phyloP scores from a whole-genome alignment of 2,329 filamentous ascomycete species.

The Gliomastix tumulicola region DNA sequence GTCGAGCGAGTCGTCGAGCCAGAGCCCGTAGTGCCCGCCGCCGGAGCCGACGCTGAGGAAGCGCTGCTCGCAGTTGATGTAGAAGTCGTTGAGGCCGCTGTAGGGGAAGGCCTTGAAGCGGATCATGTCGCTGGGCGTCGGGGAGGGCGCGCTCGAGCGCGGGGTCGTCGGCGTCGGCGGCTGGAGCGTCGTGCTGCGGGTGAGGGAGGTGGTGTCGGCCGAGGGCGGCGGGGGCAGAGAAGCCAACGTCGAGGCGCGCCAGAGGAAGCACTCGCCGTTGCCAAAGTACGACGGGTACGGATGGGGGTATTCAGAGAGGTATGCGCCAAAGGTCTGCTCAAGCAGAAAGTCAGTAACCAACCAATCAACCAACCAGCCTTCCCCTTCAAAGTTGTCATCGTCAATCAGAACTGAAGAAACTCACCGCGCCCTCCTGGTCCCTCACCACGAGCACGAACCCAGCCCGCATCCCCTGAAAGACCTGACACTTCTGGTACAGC shows the following conservation, averaged over 20 bases:
- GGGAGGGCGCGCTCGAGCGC: constrained; percentile 12
- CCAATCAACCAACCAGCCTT: too few species aligned
- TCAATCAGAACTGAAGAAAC: too few species aligned
- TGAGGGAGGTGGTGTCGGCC: constrained; percentile 39
- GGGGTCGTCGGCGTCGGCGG: constrained; percentile 19
- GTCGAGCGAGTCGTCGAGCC: constrained; percentile 82
- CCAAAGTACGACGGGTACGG: constrained; percentile 83
- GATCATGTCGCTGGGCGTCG: constrained; percentile 64
- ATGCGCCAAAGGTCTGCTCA: constrained; percentile 80
- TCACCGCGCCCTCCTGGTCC: constrained; percentile 67
- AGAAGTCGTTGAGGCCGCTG: constrained; percentile 92
- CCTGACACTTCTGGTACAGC: constrained; percentile 72
- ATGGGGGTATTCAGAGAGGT: constrained; percentile 82
- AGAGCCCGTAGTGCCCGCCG: constrained; percentile 87
- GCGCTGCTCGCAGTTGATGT: constrained; percentile 82
- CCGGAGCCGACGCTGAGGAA: constrained; percentile 83
- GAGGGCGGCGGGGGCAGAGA: constrained; percentile 45
- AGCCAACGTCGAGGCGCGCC: constrained; percentile 51
- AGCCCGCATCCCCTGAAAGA: constrained; percentile 61
- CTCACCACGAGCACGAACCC: constrained; percentile 86
- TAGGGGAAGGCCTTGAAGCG: constrained; percentile 98
- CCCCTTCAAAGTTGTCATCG: too few species aligned
- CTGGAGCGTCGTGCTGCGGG: constrained; percentile 29
- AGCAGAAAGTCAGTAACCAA: background rate
- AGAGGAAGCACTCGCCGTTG: constrained; percentile 86